Base-by-base conservation (phyloP, 306 rosid genomes). In the Castanopsis chinensis region DNA sequence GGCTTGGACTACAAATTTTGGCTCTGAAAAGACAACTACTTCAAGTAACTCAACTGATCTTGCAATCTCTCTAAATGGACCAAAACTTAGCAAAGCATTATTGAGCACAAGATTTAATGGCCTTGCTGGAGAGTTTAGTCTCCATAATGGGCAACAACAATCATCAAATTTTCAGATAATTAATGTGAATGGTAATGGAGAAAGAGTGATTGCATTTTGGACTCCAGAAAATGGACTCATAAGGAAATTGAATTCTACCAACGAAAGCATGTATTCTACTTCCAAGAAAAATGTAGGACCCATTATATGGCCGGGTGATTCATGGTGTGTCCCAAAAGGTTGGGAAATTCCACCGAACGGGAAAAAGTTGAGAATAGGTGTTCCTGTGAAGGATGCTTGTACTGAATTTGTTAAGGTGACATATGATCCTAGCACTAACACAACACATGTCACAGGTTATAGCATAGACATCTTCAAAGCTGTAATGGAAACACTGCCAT, bases 221-320 rank as follows among this genome's bases (percentile, higher is more conserved):
- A 79, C 84, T 5, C 59, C 73, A 1, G 3, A 69, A 28, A 63
- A 23, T 30, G 81, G 83, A 41, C 54, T 79, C 17, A 25, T 3
- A 6, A 74, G 68, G 53, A 65, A 49, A 2, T 19, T 63, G 58
- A 20, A 27, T 10, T 49, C 72, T 12, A 51, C 12, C 35, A 61
- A 6, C 18, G 23, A 6, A 3, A 18, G 12, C 27, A 14, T 6
- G 11, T 30, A 74, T 43, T 80, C 78, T 11, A n/a, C 49, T 61
- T 32, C 69, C 1, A 78, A 69, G 53, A 56, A 56, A 3, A 57
- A 74, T 41, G 17, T 87, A 17, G 82, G 80, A 43, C 71, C 74
- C 1, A 85, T 89, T 4, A 77, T 79, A 6, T 87, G 93, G 89
- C 87, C 91, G 0, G 89, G 89, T 10, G 80, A 87, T 41, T 49